Evolutionary conservation across 805 yeast genomes (phyloP), one percentile per base, ranked within the genome.

Genomic region (Yarrowia alimentaria): DNA sequence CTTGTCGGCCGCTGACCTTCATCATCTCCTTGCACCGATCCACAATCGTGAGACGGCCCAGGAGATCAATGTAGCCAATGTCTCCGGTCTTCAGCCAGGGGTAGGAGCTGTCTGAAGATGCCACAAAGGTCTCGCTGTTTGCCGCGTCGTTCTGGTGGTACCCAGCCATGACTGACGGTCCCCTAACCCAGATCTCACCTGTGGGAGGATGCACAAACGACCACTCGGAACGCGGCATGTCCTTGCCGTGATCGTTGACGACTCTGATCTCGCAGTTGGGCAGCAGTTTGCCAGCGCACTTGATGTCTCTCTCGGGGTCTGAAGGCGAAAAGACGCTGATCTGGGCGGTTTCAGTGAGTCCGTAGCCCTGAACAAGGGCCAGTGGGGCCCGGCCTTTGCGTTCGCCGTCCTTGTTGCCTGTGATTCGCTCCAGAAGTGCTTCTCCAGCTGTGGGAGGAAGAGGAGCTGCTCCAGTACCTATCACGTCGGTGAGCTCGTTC

Each of bases 51-150:
- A 79, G 62, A 47, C 75, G 67, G 3, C 83, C 81, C 1, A 62
- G 60, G 1, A 55, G 54, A 21, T 70, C 71, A 30, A 78, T 64
- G 13, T 64, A 61, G 8, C 78, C 83, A 58, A 79, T 72, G 60
- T 79, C 84, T 26, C 84, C 84, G 5, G 83, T 77, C 38, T 66
- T 63, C 62, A 77, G 78, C 80, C 82, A 79, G n/a, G n/a, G n/a
- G n/a, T n/a, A n/a, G n/a, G n/a, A n/a, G n/a, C 12, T 69, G 56
- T 8, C 60, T 60, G 14, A n/a, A n/a, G n/a, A n/a, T n/a, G n/a
- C n/a, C n/a, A 72, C 78, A 49, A 78, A 65, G 1, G 72, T 66
- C 55, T 70, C 70, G 4, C 51, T 61, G 4, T 80, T 76, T 43
- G 77, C 80, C 43, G 74, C 73, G 10, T 66, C 66, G 54, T 75